phyloP scores from a whole-genome alignment of 176 grass and related monocot species.

The Coix lacrymajobi region DNA sequence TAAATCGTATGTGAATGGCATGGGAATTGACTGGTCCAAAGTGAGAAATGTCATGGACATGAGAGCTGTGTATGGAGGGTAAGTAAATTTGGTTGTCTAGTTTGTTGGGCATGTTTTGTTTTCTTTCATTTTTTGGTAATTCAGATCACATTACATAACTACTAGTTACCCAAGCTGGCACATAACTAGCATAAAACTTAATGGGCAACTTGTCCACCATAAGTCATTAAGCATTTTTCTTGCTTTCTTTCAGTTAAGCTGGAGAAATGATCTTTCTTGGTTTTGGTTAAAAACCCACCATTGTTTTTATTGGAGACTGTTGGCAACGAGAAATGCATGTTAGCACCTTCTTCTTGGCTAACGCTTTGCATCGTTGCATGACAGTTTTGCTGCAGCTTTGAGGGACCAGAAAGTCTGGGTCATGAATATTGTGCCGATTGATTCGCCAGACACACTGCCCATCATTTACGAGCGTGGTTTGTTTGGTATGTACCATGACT shows the following conservation, averaged over 20 bases:
- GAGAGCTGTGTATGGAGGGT: constrained; percentile 98
- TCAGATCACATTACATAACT: background rate
- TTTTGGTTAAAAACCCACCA: background rate
- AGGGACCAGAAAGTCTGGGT: constrained; percentile 82
- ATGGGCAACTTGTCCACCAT: background rate
- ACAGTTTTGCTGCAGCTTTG: constrained; percentile 93
- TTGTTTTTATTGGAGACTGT: background rate
- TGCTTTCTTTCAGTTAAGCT: background rate
- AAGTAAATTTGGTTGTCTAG: constrained; percentile 35
- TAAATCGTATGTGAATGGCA: constrained; percentile 81
- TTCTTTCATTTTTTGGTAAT: background rate
- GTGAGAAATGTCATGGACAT: constrained; percentile 99
- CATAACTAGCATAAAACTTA: background rate
- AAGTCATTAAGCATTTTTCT: background rate
- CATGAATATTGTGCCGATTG: constrained; percentile 90
- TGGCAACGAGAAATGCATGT: background rate
- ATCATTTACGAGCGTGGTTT: constrained; percentile 98
- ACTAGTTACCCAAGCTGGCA: background rate
- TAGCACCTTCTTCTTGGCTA: constrained; percentile 1
- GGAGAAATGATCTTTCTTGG: background rate
- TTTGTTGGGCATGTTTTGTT: background rate
- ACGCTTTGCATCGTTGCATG: constrained; percentile 23
- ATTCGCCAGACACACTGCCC: constrained; percentile 92
- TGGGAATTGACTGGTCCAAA: constrained; percentile 94
- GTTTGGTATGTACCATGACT: constrained; percentile 98